These are phyloP conservation scores for Globisporangium yorkense DNA, from an alignment of 352 stramenopile genomes.

Conservation along the genomic window DNA sequence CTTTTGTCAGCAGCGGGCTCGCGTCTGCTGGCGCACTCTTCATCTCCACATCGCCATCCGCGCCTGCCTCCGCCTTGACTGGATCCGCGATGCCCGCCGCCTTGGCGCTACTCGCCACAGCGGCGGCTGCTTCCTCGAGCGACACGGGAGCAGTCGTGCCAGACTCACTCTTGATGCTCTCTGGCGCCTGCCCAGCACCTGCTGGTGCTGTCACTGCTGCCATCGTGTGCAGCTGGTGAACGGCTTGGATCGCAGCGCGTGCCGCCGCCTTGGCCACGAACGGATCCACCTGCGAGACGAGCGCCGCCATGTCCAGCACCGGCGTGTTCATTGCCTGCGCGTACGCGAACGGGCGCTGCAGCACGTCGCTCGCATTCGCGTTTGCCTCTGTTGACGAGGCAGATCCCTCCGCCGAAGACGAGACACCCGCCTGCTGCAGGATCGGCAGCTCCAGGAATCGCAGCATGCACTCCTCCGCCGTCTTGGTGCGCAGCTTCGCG, in stretches of 20 bases:
- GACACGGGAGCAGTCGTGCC: slow-evolving; percentile 12
- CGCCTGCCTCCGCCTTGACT: slow-evolving; percentile 29
- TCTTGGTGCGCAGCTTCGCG: slow-evolving; percentile 59
- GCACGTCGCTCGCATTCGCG: slow-evolving; percentile 8
- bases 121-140: slow-evolving; percentile 30
- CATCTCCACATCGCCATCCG: slow-evolving; percentile 46
- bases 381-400: not conserved
- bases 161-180: slow-evolving; percentile 5
- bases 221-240: slow-evolving; percentile 62
- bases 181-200: not conserved
- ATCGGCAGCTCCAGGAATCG: slow-evolving; percentile 75
- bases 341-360: slow-evolving; percentile 34
- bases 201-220: slow-evolving; percentile 4
- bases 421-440: slow-evolving; percentile 21
- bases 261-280: slow-evolving; percentile 66
- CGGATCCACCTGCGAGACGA: slow-evolving; percentile 60
- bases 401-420: not conserved
- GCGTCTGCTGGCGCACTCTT: slow-evolving; percentile 12
- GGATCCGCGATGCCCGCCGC: slow-evolving; percentile 30
- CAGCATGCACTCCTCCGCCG: slow-evolving; percentile 67
- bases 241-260: slow-evolving; percentile 48
- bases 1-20: slow-evolving; percentile 28
- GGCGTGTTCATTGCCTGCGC: slow-evolving; percentile 43
- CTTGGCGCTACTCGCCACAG: slow-evolving; percentile 31
- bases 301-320: slow-evolving; percentile 42